A percentile compares a stretch with the other conserved stretches of the same genome.
These are phyloP conservation scores for Rhynchospora pubera DNA, from an alignment of 176 grass and related monocot genomes.

Conservation along the genomic window DNA sequence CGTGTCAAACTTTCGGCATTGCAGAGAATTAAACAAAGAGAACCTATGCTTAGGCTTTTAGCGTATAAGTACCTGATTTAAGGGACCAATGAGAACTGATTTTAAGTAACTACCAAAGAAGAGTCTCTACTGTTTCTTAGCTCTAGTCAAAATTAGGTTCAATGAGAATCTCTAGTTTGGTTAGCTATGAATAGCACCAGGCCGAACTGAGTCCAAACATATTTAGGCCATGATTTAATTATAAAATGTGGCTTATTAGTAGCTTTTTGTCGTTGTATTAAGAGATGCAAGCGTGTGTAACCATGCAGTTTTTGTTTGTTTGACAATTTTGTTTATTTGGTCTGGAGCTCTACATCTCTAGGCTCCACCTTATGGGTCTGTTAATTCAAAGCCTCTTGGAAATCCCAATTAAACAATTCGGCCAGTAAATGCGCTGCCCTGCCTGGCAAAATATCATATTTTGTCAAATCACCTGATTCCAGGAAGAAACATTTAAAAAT, in stretches of 20 bases:
- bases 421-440: conserved; percentile 5
- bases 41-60: not conserved
- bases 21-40: conserved; percentile 6
- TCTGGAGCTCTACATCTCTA: conserved; percentile 6
- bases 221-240: conserved; percentile 1
- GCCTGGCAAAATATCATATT: not conserved
- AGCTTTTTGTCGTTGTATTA: conserved; percentile 21
- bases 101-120: not conserved
- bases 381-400: conserved; percentile 1
- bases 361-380: not conserved
- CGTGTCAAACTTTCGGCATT: not conserved
- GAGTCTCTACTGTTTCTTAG: conserved; percentile 13
- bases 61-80: conserved; percentile 1
- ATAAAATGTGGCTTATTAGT: conserved; percentile 7
- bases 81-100: conserved; percentile 25
- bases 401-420: not conserved
- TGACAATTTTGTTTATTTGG: not conserved
- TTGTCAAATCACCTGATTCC: conserved; percentile 14
- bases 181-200: conserved; percentile 12
- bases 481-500: not conserved
- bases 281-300: conserved; percentile 19
- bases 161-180: not conserved
- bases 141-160: not conserved
- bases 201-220: not conserved
- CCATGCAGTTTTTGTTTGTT: conserved; percentile 11